A percentile compares a stretch with the other conserved stretches of the same genome.
phyloP scores from a whole-genome alignment of 176 grass and related monocot genomes.

The Triticum urartu region DNA sequence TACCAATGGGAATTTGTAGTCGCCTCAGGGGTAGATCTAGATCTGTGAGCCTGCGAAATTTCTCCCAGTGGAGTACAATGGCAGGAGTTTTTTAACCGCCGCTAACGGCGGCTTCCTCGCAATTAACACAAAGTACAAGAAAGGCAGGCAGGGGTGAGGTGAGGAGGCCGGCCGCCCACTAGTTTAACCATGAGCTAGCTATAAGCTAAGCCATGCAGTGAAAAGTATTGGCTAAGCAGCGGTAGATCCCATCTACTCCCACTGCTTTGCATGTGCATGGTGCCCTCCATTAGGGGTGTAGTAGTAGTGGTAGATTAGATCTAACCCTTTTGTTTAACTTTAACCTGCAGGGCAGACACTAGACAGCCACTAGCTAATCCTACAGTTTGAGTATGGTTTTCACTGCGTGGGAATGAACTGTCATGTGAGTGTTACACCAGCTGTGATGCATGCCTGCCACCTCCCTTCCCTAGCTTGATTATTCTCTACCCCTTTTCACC shows the following conservation, averaged over 20 bases:
- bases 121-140: constrained; percentile 51
- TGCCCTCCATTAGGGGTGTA: constrained; percentile 30
- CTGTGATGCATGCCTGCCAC: constrained; percentile 16
- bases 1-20: constrained; percentile 62
- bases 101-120: constrained; percentile 48
- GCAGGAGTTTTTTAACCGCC: constrained; percentile 18
- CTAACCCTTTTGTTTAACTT: constrained; percentile 44
- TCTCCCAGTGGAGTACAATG: constrained; percentile 9
- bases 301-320: constrained; percentile 14
- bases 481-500: constrained; percentile 37
- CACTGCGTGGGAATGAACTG: constrained; percentile 32
- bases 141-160: constrained; percentile 25
- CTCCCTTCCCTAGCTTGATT: constrained; percentile 11
- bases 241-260: constrained; percentile 39
- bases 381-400: neutral
- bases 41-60: constrained; percentile 42
- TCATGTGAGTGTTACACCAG: constrained; percentile 36
- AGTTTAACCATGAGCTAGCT: constrained; percentile 23
- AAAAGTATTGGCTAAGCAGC: constrained; percentile 33
- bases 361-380: neutral
- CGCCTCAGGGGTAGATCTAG: constrained; percentile 51
- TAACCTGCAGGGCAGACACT: constrained; percentile 29
- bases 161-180: neutral
- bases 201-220: constrained; percentile 23
- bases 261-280: constrained; percentile 23